Base-by-base conservation (phyloP, 108 stramenopile species). In the Chaetoceros tenuissimus region DNA sequence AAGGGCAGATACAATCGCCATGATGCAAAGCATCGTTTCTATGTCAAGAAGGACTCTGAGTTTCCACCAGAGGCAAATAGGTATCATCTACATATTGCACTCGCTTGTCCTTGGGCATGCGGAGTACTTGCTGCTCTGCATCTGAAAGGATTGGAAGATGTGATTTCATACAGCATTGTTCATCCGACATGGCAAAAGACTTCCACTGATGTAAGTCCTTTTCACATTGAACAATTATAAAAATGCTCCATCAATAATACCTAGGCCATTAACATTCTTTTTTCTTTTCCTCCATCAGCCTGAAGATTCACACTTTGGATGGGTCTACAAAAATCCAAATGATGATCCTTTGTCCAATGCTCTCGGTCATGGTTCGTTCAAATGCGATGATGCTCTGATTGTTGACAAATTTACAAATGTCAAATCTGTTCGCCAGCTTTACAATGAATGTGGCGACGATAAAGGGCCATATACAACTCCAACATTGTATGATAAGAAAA, bases 401-500 rank as follows among this genome's bases (percentile, higher is more conserved):
- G 57, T 53, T 55, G 55, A 5, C 63, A 81, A 24, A 82, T 87
- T 8, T 67, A 57, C 21, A 73, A 67, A 74, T 24, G 64, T 72
- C 28, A 78, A 75, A 53, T 74, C 47, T 43, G 60, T 97, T 24
- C 75, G 94, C 5, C 89, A 95, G 24, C 26, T 97, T 16, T 97
- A 95, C 67, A 88, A 96, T 47, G 45, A 50, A 58, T 78, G 82
- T 22, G 72, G 61, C 24, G 87, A 87, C 51, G 67, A 56, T 20
- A 73, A 69, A 28, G 94, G 81, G 28, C 82, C 96, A 74, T 96
- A 83, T 63, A 69, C 92, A 8, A 94, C 94, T 20, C 97, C 97
- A 1, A 62, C 97, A 16, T 71, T 98, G 29, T 95, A 76, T 57
- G 94, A 96, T 81, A 94, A 89, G 69, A 84, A 94, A 69, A 56